Evolutionary conservation across 176 grass and related monocot genomes (phyloP).

Genomic region (Rhynchospora breviuscula): DNA sequence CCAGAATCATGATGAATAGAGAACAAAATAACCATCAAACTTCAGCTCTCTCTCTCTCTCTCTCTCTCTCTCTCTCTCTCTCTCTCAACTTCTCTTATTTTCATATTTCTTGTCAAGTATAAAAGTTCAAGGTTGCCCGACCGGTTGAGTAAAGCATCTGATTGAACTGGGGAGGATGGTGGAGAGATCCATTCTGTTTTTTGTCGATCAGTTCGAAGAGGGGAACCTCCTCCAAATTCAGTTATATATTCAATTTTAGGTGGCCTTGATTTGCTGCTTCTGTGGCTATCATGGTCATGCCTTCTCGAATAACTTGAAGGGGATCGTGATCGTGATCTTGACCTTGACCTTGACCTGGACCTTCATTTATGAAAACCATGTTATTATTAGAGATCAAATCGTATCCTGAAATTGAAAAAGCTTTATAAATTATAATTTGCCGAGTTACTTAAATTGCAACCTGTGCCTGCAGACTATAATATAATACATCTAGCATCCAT

Average conservation of each 20-base stretch:
- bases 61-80: not conserved
- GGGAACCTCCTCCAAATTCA: conserved; percentile 82
- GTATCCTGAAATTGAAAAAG: not conserved
- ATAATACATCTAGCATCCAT: not conserved
- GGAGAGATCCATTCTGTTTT: conserved; percentile 82
- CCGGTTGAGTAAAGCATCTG: conserved; percentile 57
- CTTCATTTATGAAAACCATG: conserved; percentile 33
- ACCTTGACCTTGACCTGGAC: conserved; percentile 26
- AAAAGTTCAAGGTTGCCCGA: conserved; percentile 86
- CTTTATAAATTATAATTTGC: not conserved
- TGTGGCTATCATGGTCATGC: conserved; percentile 63
- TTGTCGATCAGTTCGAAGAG: conserved; percentile 26
- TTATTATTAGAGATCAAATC: not conserved
- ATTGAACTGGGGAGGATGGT: conserved; percentile 89
- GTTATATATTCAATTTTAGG: conserved; percentile 93
- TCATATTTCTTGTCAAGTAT: conserved; percentile 72
- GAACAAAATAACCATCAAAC: not conserved
- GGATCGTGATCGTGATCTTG: conserved; percentile 64
- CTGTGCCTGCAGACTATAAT: not conserved
- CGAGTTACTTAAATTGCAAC: too few relatives aligned
- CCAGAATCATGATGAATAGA: conserved; percentile 22
- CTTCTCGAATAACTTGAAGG: conserved; percentile 61
- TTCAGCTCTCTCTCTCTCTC: conserved; percentile 11
- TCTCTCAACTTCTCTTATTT: conserved; percentile 18
- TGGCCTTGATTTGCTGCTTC: conserved; percentile 66